Base-by-base conservation (phyloP, 2,329 filamentous ascomycete species). In the Botryosphaeria agaves region DNA sequence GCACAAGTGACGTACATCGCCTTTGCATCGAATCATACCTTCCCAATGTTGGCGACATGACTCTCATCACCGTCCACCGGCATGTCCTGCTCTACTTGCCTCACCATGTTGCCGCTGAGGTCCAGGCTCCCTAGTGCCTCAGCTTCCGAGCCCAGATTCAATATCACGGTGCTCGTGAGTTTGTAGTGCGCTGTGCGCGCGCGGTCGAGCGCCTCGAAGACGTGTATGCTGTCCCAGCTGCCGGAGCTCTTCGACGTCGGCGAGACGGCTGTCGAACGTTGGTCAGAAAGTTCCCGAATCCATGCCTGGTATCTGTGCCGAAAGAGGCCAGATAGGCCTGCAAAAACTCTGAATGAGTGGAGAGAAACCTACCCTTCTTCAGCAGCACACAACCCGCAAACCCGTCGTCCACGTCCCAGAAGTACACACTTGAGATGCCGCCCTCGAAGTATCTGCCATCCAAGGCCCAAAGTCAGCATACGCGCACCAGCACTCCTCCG, bases 201-300 rank as follows among this genome's bases (percentile, higher is more conserved):
- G 41, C 84, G 78, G 53, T 98, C 89, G 46, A 83, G 83, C 35
- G 87, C 84, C 55, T 98, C 89, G 53, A 98, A 92, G 41, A 98
- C 89, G 61, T 98, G 89, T 51, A 98, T 95, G 41, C 82, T 92
- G 59, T 98, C 89, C 89, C 89, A 98, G 32, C 83, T 76, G 34
- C 84, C 85, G 33, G 16, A 12, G n/a, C 18, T 24, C 17, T 30
- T 21, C 15, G 12, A 12, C 14, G 27, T 11, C 7, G 31, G 8
- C 7, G 23, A 12, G 25, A 34, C 29, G 9, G 19, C n/a, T n/a
- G n/a, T n/a, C n/a, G n/a, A n/a, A n/a, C n/a, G n/a, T n/a, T n/a
- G n/a, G n/a, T n/a, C n/a, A n/a, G n/a, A n/a, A n/a, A n/a, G n/a
- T n/a, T n/a, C n/a, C n/a, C n/a, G n/a, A n/a, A n/a, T n/a, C n/a